Base-by-base conservation (phyloP, 2,329 filamentous ascomycete genomes). In the Colletotrichum shisoi region DNA sequence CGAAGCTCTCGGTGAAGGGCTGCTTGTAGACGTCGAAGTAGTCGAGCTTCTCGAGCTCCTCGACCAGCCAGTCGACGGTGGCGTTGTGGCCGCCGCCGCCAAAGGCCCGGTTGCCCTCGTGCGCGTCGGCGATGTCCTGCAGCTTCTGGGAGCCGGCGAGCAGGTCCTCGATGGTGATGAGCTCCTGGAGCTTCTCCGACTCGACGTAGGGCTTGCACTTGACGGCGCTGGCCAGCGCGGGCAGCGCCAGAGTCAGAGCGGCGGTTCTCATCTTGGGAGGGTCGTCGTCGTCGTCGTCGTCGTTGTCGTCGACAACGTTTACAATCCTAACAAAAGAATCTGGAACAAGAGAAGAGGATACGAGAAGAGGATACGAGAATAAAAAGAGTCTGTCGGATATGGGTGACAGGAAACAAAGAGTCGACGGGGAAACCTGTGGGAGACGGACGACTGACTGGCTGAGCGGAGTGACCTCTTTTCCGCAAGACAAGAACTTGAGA, bases 11-110 rank as follows among this genome's bases (percentile, higher is more conserved):
- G 42, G 74, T 77, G 65, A 83, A 82, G 44, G 79, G 77, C 75
- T 83, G 81, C 74, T 81, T 81, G 64, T 72, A 72, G 39, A 83
- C 79, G 49, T 79, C 72, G 72, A 80, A 83, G 73, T 80, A 80
- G 72, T 74, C 75, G 37, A 76, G 73, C 7, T 73, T 71, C 49
- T 71, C 73, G 34, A 83, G 75, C 24, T 77, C 77, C 60, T 81
- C 74, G 74, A 77, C 78, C 63, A 83, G 73, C 70, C 75, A 83
- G 73, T 82, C 79, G 58, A 83, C 76, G 6, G 81, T 84, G 60
- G 77, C 76, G 62, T 82, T 81, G 75, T 83, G 81, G 60, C 82
- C 81, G 40, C 72, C 72, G 63, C 79, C 76, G 51, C 80, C 80
- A 60, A 83, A 82, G 56, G 76, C 79, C 37, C 81, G 80, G 71